Evolutionary conservation across 2,329 filamentous ascomycete species (phyloP).

Genomic region (Rutstroemia sydowiana): DNA sequence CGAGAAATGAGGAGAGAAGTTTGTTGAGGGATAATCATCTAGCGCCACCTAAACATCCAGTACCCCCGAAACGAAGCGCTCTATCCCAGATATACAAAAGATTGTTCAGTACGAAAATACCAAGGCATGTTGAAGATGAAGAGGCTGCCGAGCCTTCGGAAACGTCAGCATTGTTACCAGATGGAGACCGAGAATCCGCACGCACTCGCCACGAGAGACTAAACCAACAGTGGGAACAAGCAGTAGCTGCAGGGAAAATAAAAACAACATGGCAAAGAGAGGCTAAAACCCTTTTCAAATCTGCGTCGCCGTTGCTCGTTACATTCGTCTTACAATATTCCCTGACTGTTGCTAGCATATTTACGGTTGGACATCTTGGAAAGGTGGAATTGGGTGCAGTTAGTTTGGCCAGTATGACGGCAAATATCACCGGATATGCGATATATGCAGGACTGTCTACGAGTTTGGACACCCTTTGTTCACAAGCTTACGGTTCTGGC

Average conservation of each 20-base stretch:
- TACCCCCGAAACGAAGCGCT: constrained; percentile 29
- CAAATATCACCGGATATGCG: constrained; percentile 70
- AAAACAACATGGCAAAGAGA: constrained; percentile 89
- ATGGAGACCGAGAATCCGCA: constrained; percentile 35
- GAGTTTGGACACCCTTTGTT: constrained; percentile 83
- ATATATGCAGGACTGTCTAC: constrained; percentile 82
- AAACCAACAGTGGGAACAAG: constrained; percentile 76
- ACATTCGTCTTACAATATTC: constrained; percentile 79
- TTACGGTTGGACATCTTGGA: constrained; percentile 69
- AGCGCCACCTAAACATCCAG: constrained; percentile 51
- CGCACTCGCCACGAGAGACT: constrained; percentile 48
- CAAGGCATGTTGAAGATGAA: constrained; percentile 34
- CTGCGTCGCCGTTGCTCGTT: constrained; percentile 62
- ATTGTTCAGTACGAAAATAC: constrained; percentile 51
- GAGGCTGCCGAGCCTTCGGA: constrained; percentile 34
- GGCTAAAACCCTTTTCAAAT: constrained; percentile 68
- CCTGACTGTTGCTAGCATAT: constrained; percentile 73
- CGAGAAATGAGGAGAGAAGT: constrained; percentile 50
- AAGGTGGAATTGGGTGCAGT: constrained; percentile 62
- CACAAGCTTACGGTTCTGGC: constrained; percentile 89
- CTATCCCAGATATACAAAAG: constrained; percentile 34
- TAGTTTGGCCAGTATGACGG: constrained; percentile 68
- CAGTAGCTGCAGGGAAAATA: constrained; percentile 72
- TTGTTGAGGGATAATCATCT: constrained; percentile 59
- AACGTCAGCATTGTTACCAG: constrained; percentile 34